Percentiles rank a stretch among this genome's conserved stretches.
phyloP scores from a whole-genome alignment of 176 grass and related monocot genomes.

The Guadua angustifolia region DNA sequence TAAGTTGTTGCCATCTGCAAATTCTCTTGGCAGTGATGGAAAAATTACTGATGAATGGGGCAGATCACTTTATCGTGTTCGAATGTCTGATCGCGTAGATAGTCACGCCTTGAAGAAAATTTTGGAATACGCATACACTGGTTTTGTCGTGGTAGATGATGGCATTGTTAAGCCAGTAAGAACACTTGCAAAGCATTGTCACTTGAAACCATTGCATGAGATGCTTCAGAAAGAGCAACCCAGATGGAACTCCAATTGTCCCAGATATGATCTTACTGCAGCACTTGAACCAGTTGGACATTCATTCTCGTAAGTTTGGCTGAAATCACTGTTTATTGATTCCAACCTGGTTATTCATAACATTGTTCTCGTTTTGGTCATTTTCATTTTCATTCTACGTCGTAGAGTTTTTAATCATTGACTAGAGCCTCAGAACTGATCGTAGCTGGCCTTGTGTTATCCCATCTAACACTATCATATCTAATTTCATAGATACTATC shows the following conservation, averaged over 20 bases:
- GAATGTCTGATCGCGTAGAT: conserved; percentile 81
- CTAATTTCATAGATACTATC: neutral
- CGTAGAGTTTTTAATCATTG: neutral
- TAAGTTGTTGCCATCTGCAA: conserved; percentile 66
- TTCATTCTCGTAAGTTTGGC: conserved; percentile 68
- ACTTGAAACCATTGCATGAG: conserved; percentile 60
- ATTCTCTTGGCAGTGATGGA: conserved; percentile 40
- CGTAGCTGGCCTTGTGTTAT: neutral
- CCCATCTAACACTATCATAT: neutral
- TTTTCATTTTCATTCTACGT: neutral
- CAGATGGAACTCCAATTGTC: conserved; percentile 53
- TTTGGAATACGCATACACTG: conserved; percentile 82
- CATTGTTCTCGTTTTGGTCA: neutral
- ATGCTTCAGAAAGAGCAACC: conserved; percentile 82
- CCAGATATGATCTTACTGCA: conserved; percentile 51
- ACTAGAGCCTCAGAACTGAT: neutral
- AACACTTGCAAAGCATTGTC: conserved; percentile 69
- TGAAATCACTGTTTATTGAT: conserved; percentile 4
- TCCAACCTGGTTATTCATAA: neutral
- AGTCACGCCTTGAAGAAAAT: conserved; percentile 63
- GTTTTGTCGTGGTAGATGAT: conserved; percentile 50
- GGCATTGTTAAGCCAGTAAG: conserved; percentile 60
- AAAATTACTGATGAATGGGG: conserved; percentile 26
- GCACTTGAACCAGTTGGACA: conserved; percentile 52
- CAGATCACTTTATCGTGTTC: conserved; percentile 46